These are phyloP conservation scores for Keithomyces neogunnii DNA, from an alignment of 2,329 filamentous ascomycete species.

Conservation along the genomic window DNA sequence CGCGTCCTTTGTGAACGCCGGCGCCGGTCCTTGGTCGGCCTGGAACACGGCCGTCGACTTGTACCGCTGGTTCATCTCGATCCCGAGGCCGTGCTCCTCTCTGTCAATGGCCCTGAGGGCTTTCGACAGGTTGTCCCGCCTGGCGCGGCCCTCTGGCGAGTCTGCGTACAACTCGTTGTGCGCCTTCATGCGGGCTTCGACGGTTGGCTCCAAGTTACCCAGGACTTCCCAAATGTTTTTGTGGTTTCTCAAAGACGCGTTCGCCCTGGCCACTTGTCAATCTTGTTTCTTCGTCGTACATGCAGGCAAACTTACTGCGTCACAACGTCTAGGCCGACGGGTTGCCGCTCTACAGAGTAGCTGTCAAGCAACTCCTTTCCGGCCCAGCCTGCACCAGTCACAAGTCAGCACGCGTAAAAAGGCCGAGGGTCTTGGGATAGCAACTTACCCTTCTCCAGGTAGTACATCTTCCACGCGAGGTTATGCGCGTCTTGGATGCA, in stretches of 20 bases:
- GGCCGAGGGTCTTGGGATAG: no score
- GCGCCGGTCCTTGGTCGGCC: slow-evolving; percentile 27
- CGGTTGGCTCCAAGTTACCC: slow-evolving; percentile 7
- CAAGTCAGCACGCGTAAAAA: no score
- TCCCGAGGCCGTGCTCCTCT: slow-evolving; percentile 47
- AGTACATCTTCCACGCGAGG: slow-evolving; percentile 46
- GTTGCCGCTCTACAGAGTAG: slow-evolving; percentile 38
- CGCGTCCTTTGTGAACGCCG: slow-evolving; percentile 24
- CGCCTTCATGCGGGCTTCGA: no score
- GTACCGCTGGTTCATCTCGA: slow-evolving; percentile 53
- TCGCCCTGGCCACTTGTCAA: slow-evolving; percentile 30
- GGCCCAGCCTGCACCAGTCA: slow-evolving; percentile 12
- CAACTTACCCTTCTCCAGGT: slow-evolving; percentile 24
- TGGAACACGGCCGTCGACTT: slow-evolving; percentile 33
- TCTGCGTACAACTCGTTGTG: no score
- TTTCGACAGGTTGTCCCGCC: slow-evolving; percentile 29
- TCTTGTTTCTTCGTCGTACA: no score
- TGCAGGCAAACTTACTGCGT: slow-evolving; percentile 14
- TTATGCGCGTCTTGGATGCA: slow-evolving; percentile 51
- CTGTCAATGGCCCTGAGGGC: slow-evolving; percentile 33
- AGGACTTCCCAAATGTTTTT: slow-evolving; percentile 28
- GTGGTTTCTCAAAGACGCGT: slow-evolving; percentile 47
- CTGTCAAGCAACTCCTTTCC: slow-evolving; percentile 29
- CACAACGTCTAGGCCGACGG: slow-evolving; percentile 38
- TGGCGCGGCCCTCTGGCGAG: slow-evolving; percentile 21